phyloP scores from a whole-genome alignment of 495 filamentous ascomycete genomes.

The Bathelium albidoporum region DNA sequence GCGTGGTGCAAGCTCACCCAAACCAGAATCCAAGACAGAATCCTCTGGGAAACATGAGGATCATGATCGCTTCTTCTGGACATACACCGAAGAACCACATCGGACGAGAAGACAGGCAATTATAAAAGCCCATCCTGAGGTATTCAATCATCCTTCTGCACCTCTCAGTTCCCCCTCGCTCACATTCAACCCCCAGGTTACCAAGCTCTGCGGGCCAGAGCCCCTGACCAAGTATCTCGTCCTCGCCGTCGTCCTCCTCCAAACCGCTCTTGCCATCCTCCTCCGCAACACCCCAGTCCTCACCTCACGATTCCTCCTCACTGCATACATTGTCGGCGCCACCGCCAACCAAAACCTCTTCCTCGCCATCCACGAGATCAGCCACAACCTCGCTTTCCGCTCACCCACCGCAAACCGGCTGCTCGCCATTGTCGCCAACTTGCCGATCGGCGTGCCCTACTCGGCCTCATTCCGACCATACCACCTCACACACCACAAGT shows the following conservation, averaged over 20 bases:
- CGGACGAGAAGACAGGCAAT: constrained; percentile 81
- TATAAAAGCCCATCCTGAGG: constrained; percentile 97
- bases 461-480: constrained; percentile 98
- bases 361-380: constrained; percentile 97
- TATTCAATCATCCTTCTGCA: constrained; percentile 31
- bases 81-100: constrained; percentile 97
- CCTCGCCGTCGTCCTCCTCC: constrained; percentile 69
- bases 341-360: constrained; percentile 98
- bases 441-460: constrained; percentile 92
- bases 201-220: constrained; percentile 94
- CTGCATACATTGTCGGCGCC: constrained; percentile 86
- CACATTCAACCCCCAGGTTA: constrained; percentile 49
- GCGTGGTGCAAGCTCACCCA: constrained; percentile 1
- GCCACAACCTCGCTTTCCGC: constrained; percentile 90
- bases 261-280: constrained; percentile 67
- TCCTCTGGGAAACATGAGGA: background rate
- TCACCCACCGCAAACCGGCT: constrained; percentile 74
- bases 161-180: background rate
- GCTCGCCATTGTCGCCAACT: constrained; percentile 84
- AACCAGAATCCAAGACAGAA: background rate
- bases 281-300: constrained; percentile 72
- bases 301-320: constrained; percentile 71
- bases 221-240: constrained; percentile 93
- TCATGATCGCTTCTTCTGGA: constrained; percentile 70
- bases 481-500: constrained; percentile 98